A percentile compares a stretch with the other conserved stretches of the same genome.
These are phyloP conservation scores for Corchorus capsularis DNA, from an alignment of 345 rosid genomes.

Conservation along the genomic window DNA sequence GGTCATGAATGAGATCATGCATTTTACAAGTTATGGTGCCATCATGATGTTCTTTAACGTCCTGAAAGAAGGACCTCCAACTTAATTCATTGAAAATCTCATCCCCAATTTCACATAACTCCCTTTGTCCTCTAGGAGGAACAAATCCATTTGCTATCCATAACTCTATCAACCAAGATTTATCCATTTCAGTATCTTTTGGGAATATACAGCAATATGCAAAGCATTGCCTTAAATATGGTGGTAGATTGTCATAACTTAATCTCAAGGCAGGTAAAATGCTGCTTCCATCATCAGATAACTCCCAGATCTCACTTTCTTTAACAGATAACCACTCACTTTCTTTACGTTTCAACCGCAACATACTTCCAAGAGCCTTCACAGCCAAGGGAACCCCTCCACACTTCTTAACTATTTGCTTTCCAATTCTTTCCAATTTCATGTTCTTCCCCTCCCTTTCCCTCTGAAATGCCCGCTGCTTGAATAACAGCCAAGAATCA, in stretches of 20 bases:
- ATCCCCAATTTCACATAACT: constrained; percentile 10
- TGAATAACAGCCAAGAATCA: constrained; percentile 17
- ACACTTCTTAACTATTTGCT: constrained; percentile 25
- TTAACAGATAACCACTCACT: constrained; percentile 23
- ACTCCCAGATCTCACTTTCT: constrained; percentile 34
- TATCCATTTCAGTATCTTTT: neutral
- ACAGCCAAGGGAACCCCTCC: constrained; percentile 10
- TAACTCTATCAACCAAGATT: neutral
- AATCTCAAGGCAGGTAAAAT: constrained; percentile 17
- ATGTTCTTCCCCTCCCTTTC: neutral
- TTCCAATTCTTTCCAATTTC: constrained; percentile 1
- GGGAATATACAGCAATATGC: constrained; percentile 31
- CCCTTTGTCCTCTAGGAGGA: neutral
- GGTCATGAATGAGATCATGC: constrained; percentile 34
- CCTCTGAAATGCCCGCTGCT: constrained; percentile 14
- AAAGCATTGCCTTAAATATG: constrained; percentile 20
- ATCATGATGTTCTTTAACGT: neutral
- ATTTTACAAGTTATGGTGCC: constrained; percentile 17
- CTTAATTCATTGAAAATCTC: constrained; percentile 20
- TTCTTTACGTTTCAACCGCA: constrained; percentile 1
- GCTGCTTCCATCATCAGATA: neutral
- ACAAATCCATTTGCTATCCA: constrained; percentile 32
- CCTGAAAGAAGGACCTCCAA: constrained; percentile 29
- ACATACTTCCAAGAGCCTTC: neutral
- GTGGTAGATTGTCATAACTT: constrained; percentile 19